Conservation (phyloP, 2,329 filamentous ascomycete species). For the Beauveria pseudobassiana region DNA sequence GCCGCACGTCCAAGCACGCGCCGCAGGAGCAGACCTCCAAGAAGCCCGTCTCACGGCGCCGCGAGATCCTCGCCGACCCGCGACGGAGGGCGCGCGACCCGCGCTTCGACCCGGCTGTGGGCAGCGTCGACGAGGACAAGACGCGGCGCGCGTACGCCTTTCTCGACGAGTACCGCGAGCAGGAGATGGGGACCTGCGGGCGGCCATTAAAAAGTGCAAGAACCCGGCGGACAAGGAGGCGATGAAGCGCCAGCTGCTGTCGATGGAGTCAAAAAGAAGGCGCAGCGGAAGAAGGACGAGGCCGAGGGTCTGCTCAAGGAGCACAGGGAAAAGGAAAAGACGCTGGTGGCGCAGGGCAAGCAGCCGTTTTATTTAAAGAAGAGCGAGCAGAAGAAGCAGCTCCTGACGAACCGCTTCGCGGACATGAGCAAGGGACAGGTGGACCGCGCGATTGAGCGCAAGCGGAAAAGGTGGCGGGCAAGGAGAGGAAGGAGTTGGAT, state of each 20-base stretch:
- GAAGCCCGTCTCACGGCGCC: slow-evolving; percentile 71
- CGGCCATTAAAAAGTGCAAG: slow-evolving; percentile 58
- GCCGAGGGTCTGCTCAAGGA: slow-evolving; percentile 62
- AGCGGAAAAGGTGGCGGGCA: slow-evolving; percentile 80
- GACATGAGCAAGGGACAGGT: slow-evolving; percentile 80
- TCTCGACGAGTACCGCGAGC: slow-evolving; percentile 74
- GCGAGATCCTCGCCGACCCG: slow-evolving; percentile 56
- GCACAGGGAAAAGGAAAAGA: slow-evolving; percentile 77
- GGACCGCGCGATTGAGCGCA: slow-evolving; percentile 75
- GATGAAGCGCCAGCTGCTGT: slow-evolving; percentile 65
- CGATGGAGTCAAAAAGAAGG: slow-evolving; percentile 71
- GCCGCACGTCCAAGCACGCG: slow-evolving; percentile 71
- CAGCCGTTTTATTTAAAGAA: slow-evolving; percentile 89
- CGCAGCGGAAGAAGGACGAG: slow-evolving; percentile 61
- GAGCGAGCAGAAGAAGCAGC: slow-evolving; percentile 81
- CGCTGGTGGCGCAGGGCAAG: slow-evolving; percentile 80
- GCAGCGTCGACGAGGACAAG: slow-evolving; percentile 46
- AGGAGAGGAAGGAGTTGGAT: slow-evolving; percentile 71
- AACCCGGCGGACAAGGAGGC: slow-evolving; percentile 57
- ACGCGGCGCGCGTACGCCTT: slow-evolving; percentile 75
- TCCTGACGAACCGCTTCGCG: slow-evolving; percentile 71
- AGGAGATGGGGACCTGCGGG: slow-evolving; percentile 72
- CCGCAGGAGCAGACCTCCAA: slow-evolving; percentile 78
- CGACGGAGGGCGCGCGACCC: slow-evolving; percentile 69
- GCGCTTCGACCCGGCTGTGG: slow-evolving; percentile 66